phyloP scores from a whole-genome alignment of 306 rosid genomes.

The Luffa acutangula region DNA sequence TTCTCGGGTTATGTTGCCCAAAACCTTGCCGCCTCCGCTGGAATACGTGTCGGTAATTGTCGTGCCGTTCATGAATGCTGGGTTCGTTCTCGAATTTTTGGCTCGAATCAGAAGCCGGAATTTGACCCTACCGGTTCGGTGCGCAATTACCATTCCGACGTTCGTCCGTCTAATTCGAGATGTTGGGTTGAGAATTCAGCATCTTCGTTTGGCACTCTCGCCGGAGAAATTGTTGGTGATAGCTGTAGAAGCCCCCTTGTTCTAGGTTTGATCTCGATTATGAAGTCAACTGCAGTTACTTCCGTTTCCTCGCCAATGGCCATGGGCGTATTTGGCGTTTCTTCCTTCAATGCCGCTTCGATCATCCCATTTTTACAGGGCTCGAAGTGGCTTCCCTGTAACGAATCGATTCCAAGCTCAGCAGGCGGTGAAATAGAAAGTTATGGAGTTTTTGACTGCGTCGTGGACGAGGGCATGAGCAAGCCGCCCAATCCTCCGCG shows the following conservation, averaged over 20 bases:
- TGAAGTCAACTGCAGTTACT: conserved; percentile 56
- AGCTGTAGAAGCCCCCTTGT: conserved; percentile 42
- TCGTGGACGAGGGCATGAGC: background rate
- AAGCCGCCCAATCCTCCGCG: conserved; percentile 11
- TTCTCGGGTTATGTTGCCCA: conserved; percentile 84
- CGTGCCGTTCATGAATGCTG: conserved; percentile 61
- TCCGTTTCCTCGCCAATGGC: conserved; percentile 38
- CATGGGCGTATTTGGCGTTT: conserved; percentile 44
- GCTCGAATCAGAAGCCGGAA: conserved; percentile 37
- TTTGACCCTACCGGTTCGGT: conserved; percentile 29
- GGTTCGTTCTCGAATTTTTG: conserved; percentile 46
- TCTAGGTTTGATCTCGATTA: conserved; percentile 51
- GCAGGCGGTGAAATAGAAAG: conserved; percentile 40
- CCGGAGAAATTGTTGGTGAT: conserved; percentile 52
- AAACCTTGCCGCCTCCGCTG: conserved; percentile 61
- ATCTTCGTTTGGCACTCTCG: conserved; percentile 28
- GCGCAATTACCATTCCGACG: conserved; percentile 27
- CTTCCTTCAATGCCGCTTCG: conserved; percentile 47
- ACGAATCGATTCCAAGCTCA: conserved; percentile 37
- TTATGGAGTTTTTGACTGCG: conserved; percentile 32
- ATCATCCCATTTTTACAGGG: conserved; percentile 57
- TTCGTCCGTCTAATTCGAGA: conserved; percentile 13
- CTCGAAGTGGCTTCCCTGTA: conserved; percentile 67
- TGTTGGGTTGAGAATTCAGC: conserved; percentile 22
- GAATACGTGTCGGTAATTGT: conserved; percentile 32